A percentile compares a stretch with the other conserved stretches of the same genome.
Conservation (phyloP, 1,139 yeast genomes). For the Suhomyces panamericanus region DNA sequence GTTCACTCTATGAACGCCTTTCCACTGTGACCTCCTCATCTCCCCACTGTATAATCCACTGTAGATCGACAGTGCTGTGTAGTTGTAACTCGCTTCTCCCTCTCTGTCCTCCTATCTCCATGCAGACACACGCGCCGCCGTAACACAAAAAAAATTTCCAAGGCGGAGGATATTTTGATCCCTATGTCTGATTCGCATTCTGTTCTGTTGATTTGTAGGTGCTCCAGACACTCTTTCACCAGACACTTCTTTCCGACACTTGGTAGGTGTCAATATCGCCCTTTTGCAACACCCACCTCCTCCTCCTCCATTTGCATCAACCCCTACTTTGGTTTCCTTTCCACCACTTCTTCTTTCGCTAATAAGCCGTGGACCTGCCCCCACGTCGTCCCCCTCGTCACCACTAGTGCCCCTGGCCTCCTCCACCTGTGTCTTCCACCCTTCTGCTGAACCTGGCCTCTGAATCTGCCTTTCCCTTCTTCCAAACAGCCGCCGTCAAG, state of each 20-base stretch:
- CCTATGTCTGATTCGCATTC: slow-evolving; percentile 5
- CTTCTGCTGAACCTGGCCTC: not conserved
- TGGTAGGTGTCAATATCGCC: not conserved
- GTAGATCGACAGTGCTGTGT: no score
- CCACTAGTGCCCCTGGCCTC: not conserved
- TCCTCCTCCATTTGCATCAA: not conserved
- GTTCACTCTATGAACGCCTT: no score
- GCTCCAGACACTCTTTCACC: not conserved
- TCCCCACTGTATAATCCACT: no score
- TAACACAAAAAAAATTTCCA: slow-evolving; percentile 14
- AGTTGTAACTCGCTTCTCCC: no score
- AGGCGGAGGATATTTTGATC: slow-evolving; percentile 12
- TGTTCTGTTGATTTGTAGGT: not conserved
- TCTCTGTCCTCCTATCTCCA: not conserved
- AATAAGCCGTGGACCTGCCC: no score
- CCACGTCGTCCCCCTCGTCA: not conserved
- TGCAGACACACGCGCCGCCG: slow-evolving; percentile 6
- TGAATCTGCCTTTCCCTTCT: no score
- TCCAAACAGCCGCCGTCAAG: no score
- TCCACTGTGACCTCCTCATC: no score
- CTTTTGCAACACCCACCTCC: not conserved
- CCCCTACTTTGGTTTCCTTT: not conserved
- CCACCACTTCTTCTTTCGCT: not conserved
- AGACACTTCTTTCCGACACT: slow-evolving; percentile 1
- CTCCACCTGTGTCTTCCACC: not conserved